Conservation (phyloP, 2,329 filamentous ascomycete species). For the Colletotrichum zoysiae region DNA sequence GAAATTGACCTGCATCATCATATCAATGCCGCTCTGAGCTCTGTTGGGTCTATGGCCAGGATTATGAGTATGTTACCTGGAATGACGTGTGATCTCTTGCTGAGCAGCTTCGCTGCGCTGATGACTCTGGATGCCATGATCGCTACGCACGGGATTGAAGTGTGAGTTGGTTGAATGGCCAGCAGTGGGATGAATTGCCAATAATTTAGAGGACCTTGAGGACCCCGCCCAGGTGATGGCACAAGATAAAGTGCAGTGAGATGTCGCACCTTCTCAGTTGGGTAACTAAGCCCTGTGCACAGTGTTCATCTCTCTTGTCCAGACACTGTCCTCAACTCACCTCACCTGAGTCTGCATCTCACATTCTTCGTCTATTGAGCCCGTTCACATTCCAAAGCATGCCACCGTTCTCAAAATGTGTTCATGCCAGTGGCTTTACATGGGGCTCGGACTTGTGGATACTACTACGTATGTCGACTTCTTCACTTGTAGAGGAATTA, state of each 20-base stretch:
- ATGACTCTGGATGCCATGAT: conserved; percentile 45
- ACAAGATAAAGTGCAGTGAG: conserved; percentile 26
- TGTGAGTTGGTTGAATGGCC: background rate
- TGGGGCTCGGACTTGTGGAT: background rate
- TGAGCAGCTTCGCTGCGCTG: conserved; percentile 54
- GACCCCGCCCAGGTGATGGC: conserved; percentile 27
- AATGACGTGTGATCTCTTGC: conserved; percentile 58
- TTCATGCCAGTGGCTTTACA: background rate
- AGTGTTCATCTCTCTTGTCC: background rate
- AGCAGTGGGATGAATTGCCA: too few relatives aligned
- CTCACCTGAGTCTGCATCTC: background rate
- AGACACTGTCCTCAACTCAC: background rate
- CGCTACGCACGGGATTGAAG: background rate
- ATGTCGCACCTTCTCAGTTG: conserved; percentile 38
- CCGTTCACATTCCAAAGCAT: background rate
- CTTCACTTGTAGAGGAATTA: background rate
- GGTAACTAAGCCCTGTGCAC: conserved; percentile 17
- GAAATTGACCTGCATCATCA: conserved; percentile 71
- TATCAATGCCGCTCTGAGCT: background rate
- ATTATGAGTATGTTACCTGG: conserved; percentile 44
- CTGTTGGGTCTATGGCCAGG: background rate
- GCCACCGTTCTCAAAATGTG: background rate
- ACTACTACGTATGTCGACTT: background rate
- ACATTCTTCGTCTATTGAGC: background rate
- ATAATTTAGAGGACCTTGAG: background rate